phyloP scores from a whole-genome alignment of 495 filamentous ascomycete genomes.

The Amphirosellinia nigrospora region DNA sequence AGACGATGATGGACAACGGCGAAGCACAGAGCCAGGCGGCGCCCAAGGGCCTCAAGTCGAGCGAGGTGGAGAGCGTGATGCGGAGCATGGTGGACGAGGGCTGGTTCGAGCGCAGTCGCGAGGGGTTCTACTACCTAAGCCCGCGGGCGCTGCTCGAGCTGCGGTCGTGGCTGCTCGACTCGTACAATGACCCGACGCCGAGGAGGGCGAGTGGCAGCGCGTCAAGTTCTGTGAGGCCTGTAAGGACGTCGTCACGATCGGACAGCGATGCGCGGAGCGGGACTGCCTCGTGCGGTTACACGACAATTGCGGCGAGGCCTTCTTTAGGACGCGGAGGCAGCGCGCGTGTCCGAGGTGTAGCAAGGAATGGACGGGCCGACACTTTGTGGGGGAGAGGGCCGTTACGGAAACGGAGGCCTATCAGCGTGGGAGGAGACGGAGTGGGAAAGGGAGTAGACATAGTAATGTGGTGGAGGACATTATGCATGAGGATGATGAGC shows the following conservation, averaged over 20 bases:
- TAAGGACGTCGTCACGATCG: slow-evolving; percentile 87
- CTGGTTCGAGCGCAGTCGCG: slow-evolving; percentile 78
- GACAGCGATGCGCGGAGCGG: slow-evolving; percentile 76
- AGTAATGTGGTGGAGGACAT: slow-evolving; percentile 39
- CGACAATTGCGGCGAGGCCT: slow-evolving; percentile 73
- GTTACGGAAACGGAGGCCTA: slow-evolving; percentile 58
- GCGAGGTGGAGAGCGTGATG: slow-evolving; percentile 76
- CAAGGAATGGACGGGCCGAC: slow-evolving; percentile 71
- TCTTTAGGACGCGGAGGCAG: slow-evolving; percentile 66
- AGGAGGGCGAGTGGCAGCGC: slow-evolving; percentile 62
- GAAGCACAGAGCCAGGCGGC: slow-evolving; percentile 27
- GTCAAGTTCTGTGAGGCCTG: slow-evolving; percentile 92
- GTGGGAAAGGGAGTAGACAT: slow-evolving; percentile 34
- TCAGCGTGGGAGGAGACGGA: slow-evolving; percentile 46
- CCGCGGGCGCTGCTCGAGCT: slow-evolving; percentile 85
- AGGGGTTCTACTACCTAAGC: slow-evolving; percentile 75
- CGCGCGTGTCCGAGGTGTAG: slow-evolving; percentile 78
- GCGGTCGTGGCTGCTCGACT: slow-evolving; percentile 76
- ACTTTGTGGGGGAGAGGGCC: slow-evolving; percentile 84
- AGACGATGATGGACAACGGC: neutral
- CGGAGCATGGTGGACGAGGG: slow-evolving; percentile 74
- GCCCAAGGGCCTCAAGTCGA: slow-evolving; percentile 68
- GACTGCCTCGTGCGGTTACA: slow-evolving; percentile 77
- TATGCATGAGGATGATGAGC: slow-evolving; percentile 33
- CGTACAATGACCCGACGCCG: slow-evolving; percentile 77